Conservation (phyloP, 2,329 filamentous ascomycete species). For the Claviceps fusiformis region DNA sequence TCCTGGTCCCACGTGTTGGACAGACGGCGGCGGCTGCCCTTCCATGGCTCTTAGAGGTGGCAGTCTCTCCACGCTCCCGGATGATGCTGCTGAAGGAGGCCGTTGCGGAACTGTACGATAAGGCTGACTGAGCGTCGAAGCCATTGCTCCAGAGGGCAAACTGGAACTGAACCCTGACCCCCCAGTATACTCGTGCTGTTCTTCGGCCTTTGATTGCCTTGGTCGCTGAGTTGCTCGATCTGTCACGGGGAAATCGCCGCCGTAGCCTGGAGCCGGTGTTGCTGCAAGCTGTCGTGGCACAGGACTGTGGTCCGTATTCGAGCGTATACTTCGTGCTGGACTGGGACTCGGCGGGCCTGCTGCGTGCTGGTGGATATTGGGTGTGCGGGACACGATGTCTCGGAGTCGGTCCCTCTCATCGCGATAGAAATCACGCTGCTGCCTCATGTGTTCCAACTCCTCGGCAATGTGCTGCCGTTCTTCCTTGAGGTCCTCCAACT, state of each 20-base stretch:
- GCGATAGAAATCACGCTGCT: constrained; percentile 61
- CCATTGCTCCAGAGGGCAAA: constrained; percentile 23
- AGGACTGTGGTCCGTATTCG: constrained; percentile 25
- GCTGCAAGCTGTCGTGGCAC: constrained; percentile 15
- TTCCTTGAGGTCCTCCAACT: constrained; percentile 55
- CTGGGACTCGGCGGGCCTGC: constrained; percentile 38
- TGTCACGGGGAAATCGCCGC: constrained; percentile 27
- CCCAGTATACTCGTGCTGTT: constrained; percentile 28
- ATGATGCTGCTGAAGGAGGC: constrained; percentile 24
- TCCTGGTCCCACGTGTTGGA: constrained; percentile 11
- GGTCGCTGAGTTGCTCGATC: constrained; percentile 34
- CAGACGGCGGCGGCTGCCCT: constrained; percentile 12
- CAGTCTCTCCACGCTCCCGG: constrained; percentile 28
- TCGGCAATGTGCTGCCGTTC: constrained; percentile 51
- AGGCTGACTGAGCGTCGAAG: constrained; percentile 25
- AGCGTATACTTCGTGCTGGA: constrained; percentile 20
- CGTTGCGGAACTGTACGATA: constrained; percentile 23
- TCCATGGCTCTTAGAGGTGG: constrained; percentile 36
- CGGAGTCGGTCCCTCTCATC: constrained; percentile 58
- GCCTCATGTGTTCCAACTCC: constrained; percentile 37
- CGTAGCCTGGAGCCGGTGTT: constrained; percentile 20
- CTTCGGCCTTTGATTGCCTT: constrained; percentile 25
- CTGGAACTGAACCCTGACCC: constrained; percentile 25
- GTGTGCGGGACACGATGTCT: constrained; percentile 48
- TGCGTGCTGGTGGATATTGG: constrained; percentile 39